Percentiles rank a stretch among this genome's conserved stretches.
Evolutionary conservation across 2,329 filamentous ascomycete species (phyloP).

Genomic region (Arachnopeziza araneosa): DNA sequence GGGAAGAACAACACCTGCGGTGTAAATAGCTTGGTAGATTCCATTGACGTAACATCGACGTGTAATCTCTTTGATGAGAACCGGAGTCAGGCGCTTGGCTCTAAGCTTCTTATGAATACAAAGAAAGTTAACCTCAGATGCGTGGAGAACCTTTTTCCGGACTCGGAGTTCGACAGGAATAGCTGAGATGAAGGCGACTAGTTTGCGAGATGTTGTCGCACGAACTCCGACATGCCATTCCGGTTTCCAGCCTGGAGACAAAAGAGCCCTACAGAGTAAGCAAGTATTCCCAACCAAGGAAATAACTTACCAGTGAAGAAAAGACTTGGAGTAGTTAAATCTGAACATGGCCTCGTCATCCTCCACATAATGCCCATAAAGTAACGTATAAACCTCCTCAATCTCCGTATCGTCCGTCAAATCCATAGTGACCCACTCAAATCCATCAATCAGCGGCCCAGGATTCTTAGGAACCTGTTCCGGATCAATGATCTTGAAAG

Average conservation of each 20-base stretch:
- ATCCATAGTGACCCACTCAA: slow-evolving; percentile 93
- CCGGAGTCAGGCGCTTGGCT: slow-evolving; percentile 83
- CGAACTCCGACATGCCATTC: slow-evolving; percentile 95
- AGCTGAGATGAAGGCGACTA: slow-evolving; percentile 94
- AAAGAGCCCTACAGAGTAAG: slow-evolving; percentile 65
- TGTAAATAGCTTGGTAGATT: slow-evolving; percentile 95
- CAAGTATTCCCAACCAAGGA: not conserved
- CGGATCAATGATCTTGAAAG: slow-evolving; percentile 73
- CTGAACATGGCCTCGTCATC: slow-evolving; percentile 96
- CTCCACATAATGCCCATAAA: slow-evolving; percentile 94
- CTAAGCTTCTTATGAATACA: slow-evolving; percentile 98
- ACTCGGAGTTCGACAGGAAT: slow-evolving; percentile 81
- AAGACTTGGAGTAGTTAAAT: slow-evolving; percentile 88
- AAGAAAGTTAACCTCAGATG: slow-evolving; percentile 96
- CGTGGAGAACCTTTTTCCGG: slow-evolving; percentile 66
- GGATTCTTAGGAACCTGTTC: slow-evolving; percentile 77
- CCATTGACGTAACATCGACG: slow-evolving; percentile 80
- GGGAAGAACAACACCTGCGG: slow-evolving; percentile 83
- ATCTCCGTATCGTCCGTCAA: slow-evolving; percentile 71
- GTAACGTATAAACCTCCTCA: slow-evolving; percentile 84
- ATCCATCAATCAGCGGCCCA: slow-evolving; percentile 69
- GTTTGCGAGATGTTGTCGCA: slow-evolving; percentile 72
- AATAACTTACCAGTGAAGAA: slow-evolving; percentile 65
- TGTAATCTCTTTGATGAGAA: slow-evolving; percentile 97
- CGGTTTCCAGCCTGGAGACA: slow-evolving; percentile 88